Evolutionary conservation across 345 rosid species (phyloP), one percentile per base, ranked within the genome.

Genomic region (Punica granatum): DNA sequence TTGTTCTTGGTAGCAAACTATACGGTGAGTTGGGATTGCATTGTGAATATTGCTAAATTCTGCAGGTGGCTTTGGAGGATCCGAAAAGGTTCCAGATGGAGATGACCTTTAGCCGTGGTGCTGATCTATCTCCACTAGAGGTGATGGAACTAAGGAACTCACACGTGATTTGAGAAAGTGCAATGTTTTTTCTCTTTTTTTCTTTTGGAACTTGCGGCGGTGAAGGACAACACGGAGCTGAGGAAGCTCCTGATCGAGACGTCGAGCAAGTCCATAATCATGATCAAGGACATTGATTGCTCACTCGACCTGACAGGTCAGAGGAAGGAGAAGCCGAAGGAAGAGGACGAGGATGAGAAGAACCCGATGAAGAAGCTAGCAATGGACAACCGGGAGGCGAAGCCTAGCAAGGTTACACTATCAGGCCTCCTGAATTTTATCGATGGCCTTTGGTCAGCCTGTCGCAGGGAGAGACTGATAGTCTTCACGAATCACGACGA

Each of bases 371-470:
- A 59, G 59, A 73, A 69, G 48, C 41, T 18, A 4, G 67, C 18
- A 0, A 69, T 73, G 48, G 77, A 72, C 41, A 70, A 63, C 33
- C 48, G 58, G 8, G 72, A 71, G 26, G 51, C 44, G 25, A 59
- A 68, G 10, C 32, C 23, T 10, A 81, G 82, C n/a, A 73, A 76
- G 69, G 76, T 81, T 14, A 81, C 84, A 1, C 70, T 80, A 3
- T 80, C 84, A 0, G 84, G 84, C 56, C 72, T 81, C 4, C 32
- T 80, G 76, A 81, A 75, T 62, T 73, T 75, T 59, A 73, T 78
- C 44, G 82, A 81, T 30, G 81, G 84, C 46, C 53, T 77, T 10
- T 77, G 81, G 84, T 81, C 84, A 5, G 73, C 77, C 18, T 77
- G 81, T 28, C 75, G 76, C 28, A 79, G 75, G 2, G 84, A 80